Evolutionary conservation across 148 eudicot species (phyloP).

Genomic region (Amaranthus palmeri): DNA sequence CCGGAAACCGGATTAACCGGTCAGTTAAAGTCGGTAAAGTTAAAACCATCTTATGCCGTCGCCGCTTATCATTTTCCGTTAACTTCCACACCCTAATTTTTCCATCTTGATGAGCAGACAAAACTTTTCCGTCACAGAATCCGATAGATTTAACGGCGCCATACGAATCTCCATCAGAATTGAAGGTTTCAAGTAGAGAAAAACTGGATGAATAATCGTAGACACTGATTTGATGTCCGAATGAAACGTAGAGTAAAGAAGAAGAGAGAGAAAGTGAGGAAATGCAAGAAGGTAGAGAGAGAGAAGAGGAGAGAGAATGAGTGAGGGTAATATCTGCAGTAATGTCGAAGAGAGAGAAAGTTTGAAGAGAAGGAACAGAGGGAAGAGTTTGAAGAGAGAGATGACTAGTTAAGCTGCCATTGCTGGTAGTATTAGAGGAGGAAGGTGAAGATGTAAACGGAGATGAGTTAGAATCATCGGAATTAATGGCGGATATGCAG

Average conservation of each 20-base stretch:
- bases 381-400: constrained; percentile 63
- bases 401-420: constrained; percentile 35
- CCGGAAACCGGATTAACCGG: constrained; percentile 35
- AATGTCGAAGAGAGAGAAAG: constrained; percentile 29
- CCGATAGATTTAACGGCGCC: constrained; percentile 54
- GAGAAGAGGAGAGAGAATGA: constrained; percentile 24
- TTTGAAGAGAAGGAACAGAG: constrained; percentile 66
- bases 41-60: constrained; percentile 36
- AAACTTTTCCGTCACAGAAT: constrained; percentile 35
- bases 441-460: constrained; percentile 6
- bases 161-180: constrained; percentile 13
- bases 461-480: constrained; percentile 14
- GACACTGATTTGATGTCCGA: constrained; percentile 45
- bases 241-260: constrained; percentile 53
- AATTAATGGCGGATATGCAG: constrained; percentile 30
- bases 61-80: neutral
- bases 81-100: constrained; percentile 65
- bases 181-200: constrained; percentile 36
- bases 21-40: constrained; percentile 61
- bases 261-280: constrained; percentile 29
- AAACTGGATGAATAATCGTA: constrained; percentile 25
- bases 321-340: constrained; percentile 12
- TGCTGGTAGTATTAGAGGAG: neutral
- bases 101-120: constrained; percentile 72
- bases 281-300: constrained; percentile 31